A percentile compares a stretch with the other conserved stretches of the same genome.
phyloP scores from a whole-genome alignment of 78 protist species.

The Dictyostelium firmibasis region DNA sequence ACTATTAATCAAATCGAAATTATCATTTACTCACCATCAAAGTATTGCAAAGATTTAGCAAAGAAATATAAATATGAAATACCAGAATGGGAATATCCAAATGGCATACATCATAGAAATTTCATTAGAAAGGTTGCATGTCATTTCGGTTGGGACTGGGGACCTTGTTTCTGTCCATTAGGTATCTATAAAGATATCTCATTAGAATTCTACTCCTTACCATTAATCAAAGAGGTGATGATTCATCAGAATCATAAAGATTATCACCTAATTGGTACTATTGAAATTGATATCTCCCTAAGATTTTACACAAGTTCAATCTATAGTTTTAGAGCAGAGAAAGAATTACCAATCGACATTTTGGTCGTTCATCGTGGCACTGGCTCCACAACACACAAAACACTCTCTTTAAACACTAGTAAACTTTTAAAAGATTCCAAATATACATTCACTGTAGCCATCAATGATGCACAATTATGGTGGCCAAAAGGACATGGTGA shows the following conservation, averaged over 20 bases:
- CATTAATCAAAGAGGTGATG: background rate
- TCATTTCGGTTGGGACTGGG: conserved; percentile 80
- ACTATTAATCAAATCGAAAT: conserved; percentile 3
- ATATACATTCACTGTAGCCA: background rate
- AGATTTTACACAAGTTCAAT: background rate
- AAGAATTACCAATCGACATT: background rate
- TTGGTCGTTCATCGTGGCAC: background rate
- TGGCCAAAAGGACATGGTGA: conserved; percentile 78
- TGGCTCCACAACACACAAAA: background rate
- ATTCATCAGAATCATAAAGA: conserved; percentile 2
- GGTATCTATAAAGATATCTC: conserved; percentile 21
- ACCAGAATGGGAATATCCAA: conserved; percentile 81
- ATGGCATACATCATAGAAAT: conserved; percentile 72
- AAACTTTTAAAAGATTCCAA: background rate
- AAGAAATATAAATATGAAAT: conserved; percentile 9
- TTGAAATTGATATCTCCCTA: background rate
- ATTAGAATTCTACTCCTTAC: background rate
- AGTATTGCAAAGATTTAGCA: conserved; percentile 20
- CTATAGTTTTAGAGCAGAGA: background rate
- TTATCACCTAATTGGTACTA: background rate
- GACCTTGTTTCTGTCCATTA: conserved; percentile 70
- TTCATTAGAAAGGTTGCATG: conserved; percentile 72
- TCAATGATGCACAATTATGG: conserved; percentile 31
- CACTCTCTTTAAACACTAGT: background rate
- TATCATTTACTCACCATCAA: conserved; percentile 16